Percentiles rank a stretch among this genome's conserved stretches.
Evolutionary conservation across 2,329 filamentous ascomycete species (phyloP).

Genomic region (Paramyrothecium sp.): DNA sequence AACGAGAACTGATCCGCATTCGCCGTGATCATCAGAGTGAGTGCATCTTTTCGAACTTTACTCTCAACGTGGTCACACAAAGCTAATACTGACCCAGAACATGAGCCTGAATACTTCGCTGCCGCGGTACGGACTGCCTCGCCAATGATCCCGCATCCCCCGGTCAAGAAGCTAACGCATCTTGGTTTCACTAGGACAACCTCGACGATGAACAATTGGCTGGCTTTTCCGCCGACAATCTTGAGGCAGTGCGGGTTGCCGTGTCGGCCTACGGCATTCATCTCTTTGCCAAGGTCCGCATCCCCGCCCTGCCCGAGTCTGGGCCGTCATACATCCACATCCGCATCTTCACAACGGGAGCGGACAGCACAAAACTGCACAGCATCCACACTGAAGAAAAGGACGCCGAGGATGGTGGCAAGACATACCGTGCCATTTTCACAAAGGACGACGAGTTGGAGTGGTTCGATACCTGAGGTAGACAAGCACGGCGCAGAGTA

Average conservation of each 20-base stretch:
- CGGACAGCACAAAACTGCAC: conserved; percentile 81
- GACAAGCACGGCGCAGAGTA: background rate
- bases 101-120: conserved; percentile 55
- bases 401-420: conserved; percentile 84
- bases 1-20: conserved; percentile 47
- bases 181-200: no score
- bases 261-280: conserved; percentile 79
- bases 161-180: no score
- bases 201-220: conserved; percentile 78
- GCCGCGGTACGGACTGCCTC: conserved; percentile 34
- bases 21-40: conserved; percentile 45
- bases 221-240: conserved; percentile 74
- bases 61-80: no score
- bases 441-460: conserved; percentile 85
- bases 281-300: conserved; percentile 73
- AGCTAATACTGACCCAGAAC: conserved; percentile 34
- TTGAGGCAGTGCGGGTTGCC: conserved; percentile 90
- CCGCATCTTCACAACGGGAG: conserved; percentile 85
- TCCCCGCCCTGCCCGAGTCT: conserved; percentile 39
- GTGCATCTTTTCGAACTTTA: no score
- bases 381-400: conserved; percentile 95
- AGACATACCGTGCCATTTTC: conserved; percentile 90
- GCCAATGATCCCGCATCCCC: no score
- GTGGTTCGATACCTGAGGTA: conserved; percentile 50
- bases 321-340: conserved; percentile 77